Conservation (phyloP, 495 filamentous ascomycete species). For the Lentithecium fluviatile region DNA sequence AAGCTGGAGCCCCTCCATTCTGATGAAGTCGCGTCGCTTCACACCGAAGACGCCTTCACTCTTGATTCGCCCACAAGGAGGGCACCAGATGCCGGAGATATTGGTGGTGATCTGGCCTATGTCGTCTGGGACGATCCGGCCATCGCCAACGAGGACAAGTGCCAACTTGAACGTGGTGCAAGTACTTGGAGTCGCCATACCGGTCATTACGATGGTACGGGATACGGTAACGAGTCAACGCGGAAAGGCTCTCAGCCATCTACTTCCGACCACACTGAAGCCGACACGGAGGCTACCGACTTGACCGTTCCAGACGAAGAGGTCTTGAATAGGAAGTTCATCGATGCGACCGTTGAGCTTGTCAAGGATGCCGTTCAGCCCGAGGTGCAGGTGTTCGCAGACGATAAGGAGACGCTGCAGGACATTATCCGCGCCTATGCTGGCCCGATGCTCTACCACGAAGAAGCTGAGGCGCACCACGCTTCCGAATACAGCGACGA, state of each 20-base stretch:
- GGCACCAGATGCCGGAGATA: neutral
- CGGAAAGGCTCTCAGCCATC: neutral
- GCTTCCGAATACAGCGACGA: neutral
- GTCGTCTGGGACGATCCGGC: neutral
- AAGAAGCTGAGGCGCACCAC: slow-evolving; percentile 3
- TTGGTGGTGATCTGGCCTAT: neutral
- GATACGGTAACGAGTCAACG: neutral
- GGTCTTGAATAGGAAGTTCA: neutral
- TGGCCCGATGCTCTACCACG: slow-evolving; percentile 12
- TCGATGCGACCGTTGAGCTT: neutral
- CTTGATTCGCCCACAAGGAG: neutral
- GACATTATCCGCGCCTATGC: slow-evolving; percentile 24
- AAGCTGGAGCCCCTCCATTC: no score
- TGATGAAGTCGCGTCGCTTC: no score
- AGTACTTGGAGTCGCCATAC: neutral
- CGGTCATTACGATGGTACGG: neutral
- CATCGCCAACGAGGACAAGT: neutral
- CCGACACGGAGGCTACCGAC: neutral
- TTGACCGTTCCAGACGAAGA: neutral
- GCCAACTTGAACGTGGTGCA: neutral
- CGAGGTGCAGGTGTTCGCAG: neutral
- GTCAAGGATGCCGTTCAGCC: neutral
- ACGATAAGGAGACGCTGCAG: slow-evolving; percentile 20
- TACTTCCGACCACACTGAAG: neutral
- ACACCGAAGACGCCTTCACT: no score